Evolutionary conservation across 2,329 filamentous ascomycete genomes (phyloP).

Genomic region (Sclerotinia nivalis): DNA sequence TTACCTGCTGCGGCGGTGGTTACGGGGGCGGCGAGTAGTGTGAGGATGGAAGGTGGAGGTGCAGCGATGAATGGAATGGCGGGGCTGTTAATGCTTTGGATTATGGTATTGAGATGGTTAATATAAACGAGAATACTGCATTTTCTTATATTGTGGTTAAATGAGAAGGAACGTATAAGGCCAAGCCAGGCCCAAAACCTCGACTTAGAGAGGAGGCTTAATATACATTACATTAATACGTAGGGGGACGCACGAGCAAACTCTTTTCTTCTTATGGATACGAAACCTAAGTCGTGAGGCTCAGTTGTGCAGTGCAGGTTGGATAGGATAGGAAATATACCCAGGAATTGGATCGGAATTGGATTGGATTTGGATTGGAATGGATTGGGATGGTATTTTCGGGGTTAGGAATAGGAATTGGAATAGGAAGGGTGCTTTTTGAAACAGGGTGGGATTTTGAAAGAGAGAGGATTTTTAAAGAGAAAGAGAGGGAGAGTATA

Average conservation of each 20-base stretch:
- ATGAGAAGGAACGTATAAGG: not conserved
- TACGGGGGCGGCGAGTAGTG: not conserved
- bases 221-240: not conserved
- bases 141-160: too few relatives aligned
- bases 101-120: not conserved
- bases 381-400: too few relatives aligned
- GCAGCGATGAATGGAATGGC: not conserved
- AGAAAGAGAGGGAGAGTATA: too few relatives aligned
- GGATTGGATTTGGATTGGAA: too few relatives aligned
- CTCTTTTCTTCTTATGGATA: not conserved
- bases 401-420: too few relatives aligned
- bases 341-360: not conserved
- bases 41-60: not conserved
- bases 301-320: not conserved
- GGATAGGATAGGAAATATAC: not conserved
- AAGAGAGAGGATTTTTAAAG: too few relatives aligned
- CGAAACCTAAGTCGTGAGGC: not conserved
- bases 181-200: conserved; percentile 2
- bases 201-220: not conserved
- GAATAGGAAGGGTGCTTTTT: too few relatives aligned
- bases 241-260: too few relatives aligned
- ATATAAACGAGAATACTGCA: not conserved
- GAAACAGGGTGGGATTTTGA: too few relatives aligned
- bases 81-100: not conserved
- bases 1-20: conserved; percentile 41